phyloP scores from a whole-genome alignment of 495 filamentous ascomycete species.

The Penicillium verhagenii region DNA sequence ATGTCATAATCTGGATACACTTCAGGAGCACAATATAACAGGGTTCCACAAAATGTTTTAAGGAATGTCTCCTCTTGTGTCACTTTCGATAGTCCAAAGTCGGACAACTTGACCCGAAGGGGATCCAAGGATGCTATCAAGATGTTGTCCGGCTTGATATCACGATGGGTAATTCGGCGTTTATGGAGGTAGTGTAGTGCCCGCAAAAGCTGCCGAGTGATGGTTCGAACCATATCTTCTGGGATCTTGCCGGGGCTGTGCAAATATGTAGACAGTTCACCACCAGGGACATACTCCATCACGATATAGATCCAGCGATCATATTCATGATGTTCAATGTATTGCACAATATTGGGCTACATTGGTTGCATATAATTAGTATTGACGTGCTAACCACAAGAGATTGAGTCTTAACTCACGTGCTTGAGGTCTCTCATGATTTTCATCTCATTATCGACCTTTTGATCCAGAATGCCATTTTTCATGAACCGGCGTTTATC shows the following conservation, averaged over 20 bases:
- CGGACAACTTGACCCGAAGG: conserved; percentile 83
- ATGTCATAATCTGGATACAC: conserved; percentile 82
- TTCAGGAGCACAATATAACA: conserved; percentile 94
- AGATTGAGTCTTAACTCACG: conserved; percentile 50
- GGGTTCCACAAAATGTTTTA: conserved; percentile 92
- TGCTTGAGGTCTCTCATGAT: conserved; percentile 85
- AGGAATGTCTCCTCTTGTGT: conserved; percentile 87
- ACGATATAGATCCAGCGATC: conserved; percentile 81
- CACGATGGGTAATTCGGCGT: conserved; percentile 87
- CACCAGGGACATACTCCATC: conserved; percentile 89
- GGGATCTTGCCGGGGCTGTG: conserved; percentile 55
- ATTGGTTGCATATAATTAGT: conserved; percentile 1
- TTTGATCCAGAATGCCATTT: conserved; percentile 77
- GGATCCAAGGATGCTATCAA: conserved; percentile 72
- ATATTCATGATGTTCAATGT: conserved; percentile 79
- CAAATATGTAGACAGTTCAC: conserved; percentile 78
- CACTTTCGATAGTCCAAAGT: conserved; percentile 94
- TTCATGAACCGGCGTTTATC: conserved; percentile 88
- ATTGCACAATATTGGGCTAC: conserved; percentile 87
- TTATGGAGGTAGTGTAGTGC: conserved; percentile 86
- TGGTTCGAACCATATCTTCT: conserved; percentile 65
- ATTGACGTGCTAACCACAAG: neutral
- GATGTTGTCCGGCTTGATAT: conserved; percentile 98
- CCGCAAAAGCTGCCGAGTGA: conserved; percentile 73
- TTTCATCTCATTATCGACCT: conserved; percentile 90